Conservation (phyloP, 1,284 basidiomycete species). For the Sporisorium iseilematis-ciliati region DNA sequence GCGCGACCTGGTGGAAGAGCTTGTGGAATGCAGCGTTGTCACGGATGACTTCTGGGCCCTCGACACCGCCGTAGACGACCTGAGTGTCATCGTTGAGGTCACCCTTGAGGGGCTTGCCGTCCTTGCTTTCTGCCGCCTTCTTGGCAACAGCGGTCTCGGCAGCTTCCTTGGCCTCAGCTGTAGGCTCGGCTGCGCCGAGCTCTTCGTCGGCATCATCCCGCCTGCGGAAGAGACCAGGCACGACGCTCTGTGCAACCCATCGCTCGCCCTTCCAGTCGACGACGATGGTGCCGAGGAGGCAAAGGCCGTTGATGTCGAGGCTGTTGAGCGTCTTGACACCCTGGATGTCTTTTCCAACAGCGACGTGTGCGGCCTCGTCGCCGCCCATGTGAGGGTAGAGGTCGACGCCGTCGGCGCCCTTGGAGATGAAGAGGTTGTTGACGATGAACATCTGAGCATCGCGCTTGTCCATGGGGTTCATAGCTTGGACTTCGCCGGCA, state of each 20-base stretch:
- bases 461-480: slow-evolving; percentile 74
- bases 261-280: slow-evolving; percentile 75
- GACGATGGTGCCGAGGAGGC: slow-evolving; percentile 71
- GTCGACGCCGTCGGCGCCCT: slow-evolving; percentile 74
- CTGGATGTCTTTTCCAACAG: slow-evolving; percentile 74
- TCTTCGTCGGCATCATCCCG: slow-evolving; percentile 57
- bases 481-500: slow-evolving; percentile 73
- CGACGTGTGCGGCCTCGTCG: slow-evolving; percentile 74
- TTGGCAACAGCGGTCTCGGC: slow-evolving; percentile 28
- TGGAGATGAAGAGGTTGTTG: slow-evolving; percentile 75
- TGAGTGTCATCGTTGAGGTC: slow-evolving; percentile 70
- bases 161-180: slow-evolving; percentile 22
- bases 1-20: slow-evolving; percentile 73
- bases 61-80: slow-evolving; percentile 73
- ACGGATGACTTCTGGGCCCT: slow-evolving; percentile 71
- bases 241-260: slow-evolving; percentile 75
- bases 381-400: slow-evolving; percentile 74
- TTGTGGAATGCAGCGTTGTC: slow-evolving; percentile 73
- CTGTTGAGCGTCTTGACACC: slow-evolving; percentile 74
- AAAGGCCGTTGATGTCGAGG: slow-evolving; percentile 72
- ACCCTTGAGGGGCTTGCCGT: slow-evolving; percentile 76
- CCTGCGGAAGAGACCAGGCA: slow-evolving; percentile 74
- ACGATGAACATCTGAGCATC: slow-evolving; percentile 74
- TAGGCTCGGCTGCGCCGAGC: slow-evolving; percentile 39
- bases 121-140: slow-evolving; percentile 77